Evolutionary conservation across 2,329 filamentous ascomycete genomes (phyloP).

Genomic region (Aspergillus awamori): DNA sequence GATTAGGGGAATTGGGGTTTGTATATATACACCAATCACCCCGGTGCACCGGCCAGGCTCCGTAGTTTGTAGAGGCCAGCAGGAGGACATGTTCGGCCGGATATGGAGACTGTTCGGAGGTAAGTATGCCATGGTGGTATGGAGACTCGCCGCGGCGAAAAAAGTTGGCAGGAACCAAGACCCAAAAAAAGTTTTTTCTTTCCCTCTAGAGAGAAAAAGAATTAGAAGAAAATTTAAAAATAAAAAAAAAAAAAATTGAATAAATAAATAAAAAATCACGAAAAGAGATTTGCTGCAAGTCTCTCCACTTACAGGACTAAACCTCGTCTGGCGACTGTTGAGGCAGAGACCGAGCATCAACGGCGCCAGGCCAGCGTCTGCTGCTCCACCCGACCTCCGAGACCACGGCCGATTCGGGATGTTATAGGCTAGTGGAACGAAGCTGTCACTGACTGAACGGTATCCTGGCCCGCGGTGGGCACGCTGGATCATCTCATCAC

Average conservation of each 20-base stretch:
- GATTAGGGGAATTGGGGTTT: neutral
- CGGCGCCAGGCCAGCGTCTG: conserved; percentile 2
- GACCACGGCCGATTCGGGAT: neutral
- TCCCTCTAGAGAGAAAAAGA: neutral
- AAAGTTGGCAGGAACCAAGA: conserved; percentile 4
- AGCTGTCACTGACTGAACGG: conserved; percentile 7
- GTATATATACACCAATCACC: conserved; percentile 10
- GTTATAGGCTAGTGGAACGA: conserved; percentile 1
- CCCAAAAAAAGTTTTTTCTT: neutral
- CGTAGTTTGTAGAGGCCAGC: conserved; percentile 1
- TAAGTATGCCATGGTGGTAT: conserved; percentile 2
- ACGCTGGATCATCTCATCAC: conserved; percentile 8
- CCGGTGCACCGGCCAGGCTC: neutral
- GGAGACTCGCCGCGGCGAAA: neutral
- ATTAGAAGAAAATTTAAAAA: neutral
- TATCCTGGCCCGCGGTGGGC: neutral
- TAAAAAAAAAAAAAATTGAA: neutral
- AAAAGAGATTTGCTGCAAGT: conserved; percentile 2
- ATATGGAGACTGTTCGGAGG: conserved; percentile 15
- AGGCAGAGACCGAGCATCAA: conserved; percentile 5
- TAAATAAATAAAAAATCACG: neutral
- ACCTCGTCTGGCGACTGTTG: neutral
- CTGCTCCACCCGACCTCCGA: conserved; percentile 2
- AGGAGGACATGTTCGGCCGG: conserved; percentile 15
- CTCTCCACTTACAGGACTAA: neutral